phyloP scores from a whole-genome alignment of 2,329 filamentous ascomycete genomes.

The Diplodia scrobiculata region DNA sequence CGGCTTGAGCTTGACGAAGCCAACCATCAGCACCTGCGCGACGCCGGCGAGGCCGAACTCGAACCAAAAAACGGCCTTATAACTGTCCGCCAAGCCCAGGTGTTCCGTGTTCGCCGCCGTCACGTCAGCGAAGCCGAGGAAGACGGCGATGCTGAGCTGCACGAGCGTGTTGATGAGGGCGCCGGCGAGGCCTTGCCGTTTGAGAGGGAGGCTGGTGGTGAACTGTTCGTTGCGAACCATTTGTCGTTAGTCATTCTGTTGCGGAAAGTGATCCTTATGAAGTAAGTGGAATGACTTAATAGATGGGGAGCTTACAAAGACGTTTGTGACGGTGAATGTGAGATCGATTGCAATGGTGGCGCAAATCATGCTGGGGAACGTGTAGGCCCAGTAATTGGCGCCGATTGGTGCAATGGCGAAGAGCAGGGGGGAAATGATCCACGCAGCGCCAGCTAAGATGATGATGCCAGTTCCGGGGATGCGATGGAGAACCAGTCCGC shows the following conservation, averaged over 20 bases:
- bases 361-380: slow-evolving; percentile 71
- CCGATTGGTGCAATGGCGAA: slow-evolving; percentile 64
- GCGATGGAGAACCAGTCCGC: slow-evolving; percentile 68
- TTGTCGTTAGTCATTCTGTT: no score
- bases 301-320: slow-evolving; percentile 52
- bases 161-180: slow-evolving; percentile 70
- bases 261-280: neutral
- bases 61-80: slow-evolving; percentile 68
- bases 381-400: slow-evolving; percentile 69
- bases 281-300: neutral
- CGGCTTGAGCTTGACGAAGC: slow-evolving; percentile 29
- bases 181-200: slow-evolving; percentile 70
- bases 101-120: slow-evolving; percentile 53
- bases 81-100: slow-evolving; percentile 55
- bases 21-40: slow-evolving; percentile 26
- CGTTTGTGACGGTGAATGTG: slow-evolving; percentile 72
- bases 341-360: slow-evolving; percentile 74
- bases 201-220: slow-evolving; percentile 67
- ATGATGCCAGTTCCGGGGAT: slow-evolving; percentile 65
- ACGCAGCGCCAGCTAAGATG: slow-evolving; percentile 62
- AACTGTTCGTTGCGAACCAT: slow-evolving; percentile 39
- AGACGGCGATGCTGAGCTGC: slow-evolving; percentile 71
- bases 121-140: slow-evolving; percentile 71
- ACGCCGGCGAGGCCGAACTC: slow-evolving; percentile 50
- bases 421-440: slow-evolving; percentile 60